Conservation (phyloP, 352 stramenopile genomes). For the Phytophthora ramorum region DNA sequence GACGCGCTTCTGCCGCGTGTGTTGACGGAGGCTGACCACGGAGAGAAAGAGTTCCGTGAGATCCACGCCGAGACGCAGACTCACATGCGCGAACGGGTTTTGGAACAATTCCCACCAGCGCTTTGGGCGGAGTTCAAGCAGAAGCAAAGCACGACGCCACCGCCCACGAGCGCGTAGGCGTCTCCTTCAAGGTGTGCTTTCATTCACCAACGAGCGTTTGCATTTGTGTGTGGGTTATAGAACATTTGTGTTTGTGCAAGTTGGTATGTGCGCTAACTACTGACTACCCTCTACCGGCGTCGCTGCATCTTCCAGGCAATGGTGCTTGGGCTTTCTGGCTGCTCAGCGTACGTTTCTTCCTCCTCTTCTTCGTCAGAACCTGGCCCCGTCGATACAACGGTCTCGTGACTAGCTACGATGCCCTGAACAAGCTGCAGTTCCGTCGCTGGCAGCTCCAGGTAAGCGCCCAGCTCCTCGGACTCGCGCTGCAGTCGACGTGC, state of each 20-base stretch:
- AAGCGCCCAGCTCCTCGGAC: conserved; percentile 64
- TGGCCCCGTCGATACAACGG: neutral
- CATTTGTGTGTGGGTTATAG: conserved; percentile 21
- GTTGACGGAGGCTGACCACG: conserved; percentile 61
- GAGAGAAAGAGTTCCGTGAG: conserved; percentile 54
- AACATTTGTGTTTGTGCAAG: conserved; percentile 21
- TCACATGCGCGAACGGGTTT: conserved; percentile 70
- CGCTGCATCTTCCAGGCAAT: conserved; percentile 40
- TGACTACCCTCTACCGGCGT: conserved; percentile 21
- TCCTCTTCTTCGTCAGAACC: conserved; percentile 29
- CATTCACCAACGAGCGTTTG: conserved; percentile 2
- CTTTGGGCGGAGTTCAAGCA: conserved; percentile 72
- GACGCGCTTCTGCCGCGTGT: conserved; percentile 32
- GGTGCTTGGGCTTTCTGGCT: conserved; percentile 24
- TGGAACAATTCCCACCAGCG: conserved; percentile 62
- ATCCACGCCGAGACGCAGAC: conserved; percentile 63
- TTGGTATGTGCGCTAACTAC: conserved; percentile 11
- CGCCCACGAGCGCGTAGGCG: conserved; percentile 12
- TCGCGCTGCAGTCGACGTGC: conserved; percentile 50
- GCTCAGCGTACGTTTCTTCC: conserved; percentile 18
- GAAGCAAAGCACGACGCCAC: conserved; percentile 20
- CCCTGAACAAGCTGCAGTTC: conserved; percentile 72
- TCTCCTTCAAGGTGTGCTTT: neutral
- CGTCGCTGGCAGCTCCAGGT: conserved; percentile 65
- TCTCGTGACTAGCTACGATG: conserved; percentile 26